Base-by-base conservation (phyloP, 1,284 basidiomycete species). In the Heterobasidion occidentale region DNA sequence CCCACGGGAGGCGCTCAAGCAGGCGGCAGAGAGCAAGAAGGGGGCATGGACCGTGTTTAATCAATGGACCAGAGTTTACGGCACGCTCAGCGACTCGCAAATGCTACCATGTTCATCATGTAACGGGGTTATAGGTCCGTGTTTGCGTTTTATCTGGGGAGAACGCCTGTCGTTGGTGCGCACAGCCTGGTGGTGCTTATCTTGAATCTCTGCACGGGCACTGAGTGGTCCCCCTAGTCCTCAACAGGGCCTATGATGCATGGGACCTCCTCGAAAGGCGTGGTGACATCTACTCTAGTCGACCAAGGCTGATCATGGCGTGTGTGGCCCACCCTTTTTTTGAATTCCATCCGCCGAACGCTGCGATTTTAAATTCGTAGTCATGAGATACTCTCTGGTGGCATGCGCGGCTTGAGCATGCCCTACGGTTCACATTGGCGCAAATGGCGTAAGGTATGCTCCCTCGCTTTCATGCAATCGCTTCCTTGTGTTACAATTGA, bases 191-290 rank as follows among this genome's bases (percentile, higher is more conserved):
- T 19, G 35, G 7, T 9, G 11, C 14, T 20, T 5, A 9, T 9
- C 20, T 47, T 6, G 27, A 12, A 38, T 20, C 53, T 36, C 49
- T 44, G 15, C 36, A 14, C 11, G 34, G 14, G n/a, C 8, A 19
- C 19, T 19, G 19, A 19, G 19, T 19, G 19, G 19, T 27, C 27
- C 3, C 6, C 5, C 5, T 27, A 72, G 70, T 71, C 8, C 56
- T 73, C 7, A 68, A 65, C 19, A 67, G 62, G 15, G 52, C 65
- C 6, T 62, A 70, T 46, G 63, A 62, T 3, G 67, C 69, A 3
- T 65, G 61, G 9, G 72, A 74, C 42, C 62, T 74, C 4, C 60
- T 74, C 7, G 72, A 74, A 27, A 72, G 69, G 56, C 64, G 66
- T 17, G 67, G 69, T 9, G 66, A 65, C 38, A 71, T 72, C 11